Base-by-base conservation (phyloP, 495 filamentous ascomycete species). In the Thozetella sp. region DNA sequence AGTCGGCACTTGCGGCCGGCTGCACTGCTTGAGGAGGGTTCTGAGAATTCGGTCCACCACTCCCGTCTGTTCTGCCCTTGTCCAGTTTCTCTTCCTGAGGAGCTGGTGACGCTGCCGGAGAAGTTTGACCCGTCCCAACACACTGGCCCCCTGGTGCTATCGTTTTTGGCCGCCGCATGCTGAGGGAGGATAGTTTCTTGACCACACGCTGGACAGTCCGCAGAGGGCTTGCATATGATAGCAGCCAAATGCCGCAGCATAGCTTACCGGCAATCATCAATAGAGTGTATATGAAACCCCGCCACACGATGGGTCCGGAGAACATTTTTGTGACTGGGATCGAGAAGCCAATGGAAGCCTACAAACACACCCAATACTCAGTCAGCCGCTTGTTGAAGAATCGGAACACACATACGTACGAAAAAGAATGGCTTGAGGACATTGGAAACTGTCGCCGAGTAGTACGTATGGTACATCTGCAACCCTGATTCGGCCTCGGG, bases 391-490 rank as follows among this genome's bases (percentile, higher is more conserved):
- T 2, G 15, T 6, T 1, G 20, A 12, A n/a, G 13, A n/a, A n/a
- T n/a, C n/a, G n/a, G n/a, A n/a, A n/a, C n/a, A n/a, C n/a, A n/a
- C n/a, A 12, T 3, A 70, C 80, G 72, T 65, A 85, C 87, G 63
- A 95, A 96, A 75, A 95, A 94, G 52, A 92, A 81, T 0, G 91
- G 90, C 23, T 84, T 83, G 0, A 95, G 73, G 1, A 93, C 77
- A 23, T 76, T 77, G 9, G 73, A 57, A 10, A 86, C 76, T 0
- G 80, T 37, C 30, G 6, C 15, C 30, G 30, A 6, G 30, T 37
- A 37, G 30, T 37, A 37, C 6, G 6, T 15, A 15, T 37, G 30
- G 15, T 37, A 37, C 15, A 37, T 15, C 15, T 37, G 30, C 15
- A 37, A 6, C 6, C 30, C 30, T 6, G 30, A 6, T 6, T 15